Evolutionary conservation across 768 basidiomycete species (phyloP).

Genomic region (Russula abietina): DNA sequence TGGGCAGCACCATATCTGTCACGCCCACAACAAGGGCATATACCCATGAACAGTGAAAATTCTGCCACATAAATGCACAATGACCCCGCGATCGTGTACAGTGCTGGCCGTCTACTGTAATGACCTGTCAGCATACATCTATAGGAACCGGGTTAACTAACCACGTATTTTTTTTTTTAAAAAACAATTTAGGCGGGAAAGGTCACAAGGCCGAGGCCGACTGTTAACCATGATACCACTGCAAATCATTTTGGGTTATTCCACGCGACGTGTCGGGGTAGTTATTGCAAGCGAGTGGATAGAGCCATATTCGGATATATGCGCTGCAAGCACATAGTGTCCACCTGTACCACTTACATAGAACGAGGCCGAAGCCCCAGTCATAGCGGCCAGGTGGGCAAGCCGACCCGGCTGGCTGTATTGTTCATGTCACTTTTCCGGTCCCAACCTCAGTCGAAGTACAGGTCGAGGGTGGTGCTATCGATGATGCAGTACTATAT

Average conservation of each 20-base stretch:
- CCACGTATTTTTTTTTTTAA: slow-evolving; percentile 58
- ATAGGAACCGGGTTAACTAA: slow-evolving; percentile 31
- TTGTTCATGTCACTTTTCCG: slow-evolving; percentile 59
- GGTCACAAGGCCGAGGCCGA: slow-evolving; percentile 55
- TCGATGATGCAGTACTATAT: slow-evolving; percentile 71
- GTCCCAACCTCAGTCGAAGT: slow-evolving; percentile 55
- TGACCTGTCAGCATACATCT: not conserved
- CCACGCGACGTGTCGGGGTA: not conserved
- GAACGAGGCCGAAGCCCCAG: slow-evolving; percentile 76
- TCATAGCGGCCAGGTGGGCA: slow-evolving; percentile 62
- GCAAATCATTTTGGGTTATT: slow-evolving; percentile 79
- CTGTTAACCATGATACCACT: slow-evolving; percentile 58
- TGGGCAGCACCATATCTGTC: slow-evolving; percentile 37
- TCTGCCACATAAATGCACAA: slow-evolving; percentile 32
- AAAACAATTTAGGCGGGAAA: slow-evolving; percentile 47
- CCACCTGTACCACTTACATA: slow-evolving; percentile 58
- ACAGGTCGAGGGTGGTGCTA: slow-evolving; percentile 70
- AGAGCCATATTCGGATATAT: slow-evolving; percentile 43
- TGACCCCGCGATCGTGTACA: slow-evolving; percentile 28
- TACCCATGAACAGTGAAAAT: slow-evolving; percentile 68
- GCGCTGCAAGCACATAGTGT: slow-evolving; percentile 52
- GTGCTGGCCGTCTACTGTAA: slow-evolving; percentile 42
- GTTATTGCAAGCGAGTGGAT: not conserved
- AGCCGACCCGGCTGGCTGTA: slow-evolving; percentile 58
- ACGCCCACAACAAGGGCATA: slow-evolving; percentile 50